These are phyloP conservation scores for Starmera pachycereana DNA, from an alignment of 805 yeast species.

Conservation along the genomic window DNA sequence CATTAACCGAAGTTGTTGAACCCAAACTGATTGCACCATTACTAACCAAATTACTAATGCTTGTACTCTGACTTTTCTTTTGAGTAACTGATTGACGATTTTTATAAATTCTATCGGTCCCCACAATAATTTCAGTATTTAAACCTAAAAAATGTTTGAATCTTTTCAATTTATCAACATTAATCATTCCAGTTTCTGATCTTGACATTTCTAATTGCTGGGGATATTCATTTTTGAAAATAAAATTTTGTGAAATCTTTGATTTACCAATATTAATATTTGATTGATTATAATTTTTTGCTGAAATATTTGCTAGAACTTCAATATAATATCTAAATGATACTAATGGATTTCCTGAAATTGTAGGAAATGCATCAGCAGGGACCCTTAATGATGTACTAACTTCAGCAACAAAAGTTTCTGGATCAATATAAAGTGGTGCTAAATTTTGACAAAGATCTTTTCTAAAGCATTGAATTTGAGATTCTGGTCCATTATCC, in stretches of 20 bases:
- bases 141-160: slow-evolving; percentile 71
- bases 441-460: slow-evolving; percentile 70
- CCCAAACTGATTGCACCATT: background rate
- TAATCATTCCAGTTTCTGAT: slow-evolving; percentile 37
- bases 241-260: slow-evolving; percentile 14
- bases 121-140: slow-evolving; percentile 71
- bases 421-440: slow-evolving; percentile 73
- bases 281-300: slow-evolving; percentile 30
- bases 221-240: slow-evolving; percentile 15
- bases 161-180: slow-evolving; percentile 71
- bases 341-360: slow-evolving; percentile 57
- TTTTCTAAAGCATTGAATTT: slow-evolving; percentile 56
- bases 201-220: slow-evolving; percentile 13
- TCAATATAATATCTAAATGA: slow-evolving; percentile 81
- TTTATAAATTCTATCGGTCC: slow-evolving; percentile 47
- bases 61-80: slow-evolving; percentile 5
- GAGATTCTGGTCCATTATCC: slow-evolving; percentile 44
- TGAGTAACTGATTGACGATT: slow-evolving; percentile 5
- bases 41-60: background rate
- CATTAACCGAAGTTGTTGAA: background rate
- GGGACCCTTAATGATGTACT: slow-evolving; percentile 65
- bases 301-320: slow-evolving; percentile 71
- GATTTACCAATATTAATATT: slow-evolving; percentile 18
- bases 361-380: slow-evolving; percentile 78
- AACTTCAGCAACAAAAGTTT: slow-evolving; percentile 42